Conservation (phyloP, 2,329 filamentous ascomycete genomes). For the Lecanoromycetidae sp. region DNA sequence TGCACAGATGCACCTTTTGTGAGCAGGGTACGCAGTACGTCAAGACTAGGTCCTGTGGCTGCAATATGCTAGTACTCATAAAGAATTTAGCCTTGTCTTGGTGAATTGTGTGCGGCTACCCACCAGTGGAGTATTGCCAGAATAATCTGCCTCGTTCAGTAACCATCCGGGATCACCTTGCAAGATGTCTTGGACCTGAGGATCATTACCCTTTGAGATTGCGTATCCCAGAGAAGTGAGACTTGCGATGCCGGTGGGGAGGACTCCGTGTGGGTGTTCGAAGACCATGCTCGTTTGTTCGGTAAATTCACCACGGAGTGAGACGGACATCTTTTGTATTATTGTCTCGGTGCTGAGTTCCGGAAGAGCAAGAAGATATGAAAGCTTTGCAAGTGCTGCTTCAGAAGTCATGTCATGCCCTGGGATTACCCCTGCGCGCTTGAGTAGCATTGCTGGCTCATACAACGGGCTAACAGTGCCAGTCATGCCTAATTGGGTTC, state of each 20-base stretch:
- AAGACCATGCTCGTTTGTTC: slow-evolving; percentile 62
- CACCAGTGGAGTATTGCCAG: slow-evolving; percentile 56
- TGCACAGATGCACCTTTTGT: slow-evolving; percentile 47
- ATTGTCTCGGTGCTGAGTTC: slow-evolving; percentile 54
- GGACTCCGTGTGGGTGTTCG: slow-evolving; percentile 54
- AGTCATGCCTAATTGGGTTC: slow-evolving; percentile 35
- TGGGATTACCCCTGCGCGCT: slow-evolving; percentile 74
- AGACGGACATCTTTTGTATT: slow-evolving; percentile 56
- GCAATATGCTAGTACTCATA: slow-evolving; percentile 39
- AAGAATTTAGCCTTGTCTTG: slow-evolving; percentile 4
- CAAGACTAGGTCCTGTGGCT: slow-evolving; percentile 42
- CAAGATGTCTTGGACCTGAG: slow-evolving; percentile 54
- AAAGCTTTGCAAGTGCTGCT: slow-evolving; percentile 80
- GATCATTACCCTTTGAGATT: slow-evolving; percentile 58
- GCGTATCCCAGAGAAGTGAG: slow-evolving; percentile 71
- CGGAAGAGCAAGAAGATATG: slow-evolving; percentile 65
- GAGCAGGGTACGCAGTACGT: slow-evolving; percentile 45
- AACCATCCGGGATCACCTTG: slow-evolving; percentile 54
- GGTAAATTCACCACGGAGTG: slow-evolving; percentile 75
- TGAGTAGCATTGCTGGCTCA: slow-evolving; percentile 63
- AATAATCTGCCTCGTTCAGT: slow-evolving; percentile 66
- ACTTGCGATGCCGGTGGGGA: slow-evolving; percentile 48
- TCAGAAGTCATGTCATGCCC: slow-evolving; percentile 83
- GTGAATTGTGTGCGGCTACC: background rate
- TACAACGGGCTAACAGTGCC: slow-evolving; percentile 70